Base-by-base conservation (phyloP, 1,139 yeast genomes). In the Wickerhamomyces sp. region DNA sequence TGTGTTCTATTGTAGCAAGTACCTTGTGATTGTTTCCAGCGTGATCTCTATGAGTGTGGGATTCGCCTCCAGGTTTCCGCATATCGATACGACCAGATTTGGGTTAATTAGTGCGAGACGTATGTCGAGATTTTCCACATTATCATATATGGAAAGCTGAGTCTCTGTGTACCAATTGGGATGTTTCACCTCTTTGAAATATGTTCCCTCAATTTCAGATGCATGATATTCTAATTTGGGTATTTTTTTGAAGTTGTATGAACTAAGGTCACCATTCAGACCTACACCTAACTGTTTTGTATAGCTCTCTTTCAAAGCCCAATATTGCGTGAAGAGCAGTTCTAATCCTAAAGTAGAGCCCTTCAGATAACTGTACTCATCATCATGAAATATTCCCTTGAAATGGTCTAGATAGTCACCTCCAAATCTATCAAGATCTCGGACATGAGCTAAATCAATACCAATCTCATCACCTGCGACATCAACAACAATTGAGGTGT, bases 291-390 rank as follows among this genome's bases (percentile, higher is more conserved):
- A 48, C 20, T 68, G 69, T 51, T 83, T 84, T 3, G 82, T 72
- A 48, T 76, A 81, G 26, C 85, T 75, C 54, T 84, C 94, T 52
- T 84, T 84, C 40, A 83, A 56, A 0, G 92, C 81, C 94, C 92
- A 84, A 26, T 73, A 65, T 37, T 75, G 77, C 25, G 80, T 75
- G 54, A 72, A 78, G 3, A 54, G 47, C 19, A 32, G 42, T 28
- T 47, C 46, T 28, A 54, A 47, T 31, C n/a, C 29, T 19, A n/a
- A n/a, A n/a, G n/a, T n/a, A n/a, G n/a, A n/a, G n/a, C n/a, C n/a
- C 17, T 32, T 25, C 19, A 81, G 46, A 16, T 60, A 53, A 2
- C 39, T 41, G 9, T 55, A 51, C 52, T 82, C 90, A 0, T 37
- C 31, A 0, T 45, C 46, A 25, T 71, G 64, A 46, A 82, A 80